A percentile compares a stretch with the other conserved stretches of the same genome.
Conservation (phyloP, 345 rosid species). For the Fremontodendron californicum region DNA sequence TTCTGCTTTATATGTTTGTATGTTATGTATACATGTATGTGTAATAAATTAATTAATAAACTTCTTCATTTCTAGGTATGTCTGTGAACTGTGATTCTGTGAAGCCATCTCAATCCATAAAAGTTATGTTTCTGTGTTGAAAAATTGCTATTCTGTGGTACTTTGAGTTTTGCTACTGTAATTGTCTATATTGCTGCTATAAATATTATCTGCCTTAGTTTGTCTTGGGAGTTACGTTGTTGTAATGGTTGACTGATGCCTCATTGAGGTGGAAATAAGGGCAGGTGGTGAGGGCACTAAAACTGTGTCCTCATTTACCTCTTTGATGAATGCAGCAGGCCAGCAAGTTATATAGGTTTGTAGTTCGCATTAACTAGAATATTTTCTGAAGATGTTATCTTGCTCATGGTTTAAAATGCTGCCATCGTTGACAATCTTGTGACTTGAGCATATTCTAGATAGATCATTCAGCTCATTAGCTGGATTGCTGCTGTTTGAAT, state of each 20-base stretch:
- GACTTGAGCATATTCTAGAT: neutral
- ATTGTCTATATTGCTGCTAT: neutral
- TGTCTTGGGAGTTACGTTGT: neutral
- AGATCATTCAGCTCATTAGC: neutral
- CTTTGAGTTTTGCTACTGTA: neutral
- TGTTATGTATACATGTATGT: neutral
- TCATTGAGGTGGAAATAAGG: neutral
- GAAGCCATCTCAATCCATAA: neutral
- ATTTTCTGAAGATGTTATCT: neutral
- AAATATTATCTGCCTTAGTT: neutral
- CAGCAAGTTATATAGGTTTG: neutral
- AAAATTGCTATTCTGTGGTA: neutral
- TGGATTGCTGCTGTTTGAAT: neutral
- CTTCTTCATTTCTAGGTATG: neutral
- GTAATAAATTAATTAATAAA: neutral
- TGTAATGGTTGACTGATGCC: constrained; percentile 1
- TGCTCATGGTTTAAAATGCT: neutral
- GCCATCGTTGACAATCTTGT: neutral
- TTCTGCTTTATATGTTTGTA: neutral
- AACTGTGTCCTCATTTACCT: neutral
- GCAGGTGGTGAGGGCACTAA: neutral
- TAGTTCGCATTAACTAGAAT: neutral
- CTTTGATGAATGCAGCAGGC: neutral
- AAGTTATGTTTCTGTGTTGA: constrained; percentile 1
- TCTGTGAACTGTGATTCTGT: neutral